A percentile compares a stretch with the other conserved stretches of the same genome.
Conservation (phyloP, 1,139 yeast species). For the Hyphopichia fennica region DNA sequence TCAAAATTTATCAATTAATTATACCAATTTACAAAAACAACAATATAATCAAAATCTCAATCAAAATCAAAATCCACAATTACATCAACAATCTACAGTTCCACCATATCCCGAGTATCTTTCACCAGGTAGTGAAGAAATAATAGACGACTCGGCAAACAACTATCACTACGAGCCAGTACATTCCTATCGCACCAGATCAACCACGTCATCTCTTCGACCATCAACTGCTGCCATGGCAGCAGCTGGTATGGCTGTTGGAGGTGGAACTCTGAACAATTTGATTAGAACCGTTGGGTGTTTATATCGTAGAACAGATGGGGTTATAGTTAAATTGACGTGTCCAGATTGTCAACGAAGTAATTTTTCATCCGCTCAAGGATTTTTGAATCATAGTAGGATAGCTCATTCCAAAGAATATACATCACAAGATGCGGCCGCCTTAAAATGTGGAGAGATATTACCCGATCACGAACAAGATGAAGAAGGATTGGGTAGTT, state of each 20-base stretch:
- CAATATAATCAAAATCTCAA: conserved; percentile 1
- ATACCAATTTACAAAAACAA: conserved; percentile 19
- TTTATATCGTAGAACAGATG: conserved; percentile 70
- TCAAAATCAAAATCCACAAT: conserved; percentile 6
- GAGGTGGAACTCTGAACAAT: conserved; percentile 4
- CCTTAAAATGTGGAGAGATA: conserved; percentile 64
- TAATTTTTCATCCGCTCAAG: conserved; percentile 78
- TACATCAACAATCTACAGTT: not conserved
- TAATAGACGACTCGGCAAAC: conserved; percentile 2
- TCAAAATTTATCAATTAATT: conserved; percentile 35
- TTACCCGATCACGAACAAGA: conserved; percentile 62
- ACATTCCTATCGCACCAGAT: conserved; percentile 46
- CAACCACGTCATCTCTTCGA: conserved; percentile 51
- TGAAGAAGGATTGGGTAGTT: conserved; percentile 49
- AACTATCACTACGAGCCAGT: conserved; percentile 9
- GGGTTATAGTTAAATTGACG: conserved; percentile 63
- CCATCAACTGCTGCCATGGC: conserved; percentile 28
- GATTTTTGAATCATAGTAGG: conserved; percentile 74
- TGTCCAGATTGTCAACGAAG: conserved; percentile 69
- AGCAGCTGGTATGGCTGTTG: conserved; percentile 2
- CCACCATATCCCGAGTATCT: conserved; percentile 7
- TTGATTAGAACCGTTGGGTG: conserved; percentile 46
- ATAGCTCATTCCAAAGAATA: conserved; percentile 74
- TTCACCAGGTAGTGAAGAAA: conserved; percentile 6
- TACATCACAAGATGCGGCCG: conserved; percentile 75